Evolutionary conservation across 805 yeast species (phyloP), one percentile per base, ranked within the genome.

Genomic region (Cyberlindnera saturnus): DNA sequence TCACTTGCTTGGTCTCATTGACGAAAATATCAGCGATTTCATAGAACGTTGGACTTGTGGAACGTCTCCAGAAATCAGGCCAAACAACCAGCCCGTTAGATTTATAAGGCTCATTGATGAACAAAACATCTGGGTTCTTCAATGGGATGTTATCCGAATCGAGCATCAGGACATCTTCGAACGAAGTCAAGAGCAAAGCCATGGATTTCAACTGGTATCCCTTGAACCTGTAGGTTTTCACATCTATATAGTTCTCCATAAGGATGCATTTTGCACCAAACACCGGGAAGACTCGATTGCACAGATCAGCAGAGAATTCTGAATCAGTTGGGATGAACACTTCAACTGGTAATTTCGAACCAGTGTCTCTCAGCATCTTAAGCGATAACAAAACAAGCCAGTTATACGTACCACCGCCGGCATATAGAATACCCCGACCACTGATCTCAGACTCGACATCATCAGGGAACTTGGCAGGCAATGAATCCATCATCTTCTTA

Each of bases 341-440:
- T 67, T 89, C 96, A 17, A 89, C 79, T 0, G 96, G 96, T 32
- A 83, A 62, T 13, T 70, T 71, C 3, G 85, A 78, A 3, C 91
- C 88, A 7, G 74, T 66, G 33, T 79, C 75, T 55, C 96, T 68
- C 40, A 88, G 52, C 38, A 69, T 62, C 48, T 67, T 65, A 7
- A 83, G 64, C 9, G 82, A 71, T 6, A 80, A 57, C 23, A 81
- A 61, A 1, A 84, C 69, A 23, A 83, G 61, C 76, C 86, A 75
- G 39, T 85, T 80, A 53, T 76, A 83, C 45, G 70, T 71, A 3
- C 86, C 86, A 38, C 91, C 91, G n/a, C 87, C 91, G 37, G 83
- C 81, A 44, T 77, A 76, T 0, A 83, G 82, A 23, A 82, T 77
- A 7, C 90, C 91, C 44, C 73, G 66, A 1, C 82, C 79, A 38